Evolutionary conservation across 352 stramenopile species (phyloP).

Genomic region (Globisporangium paddicum): DNA sequence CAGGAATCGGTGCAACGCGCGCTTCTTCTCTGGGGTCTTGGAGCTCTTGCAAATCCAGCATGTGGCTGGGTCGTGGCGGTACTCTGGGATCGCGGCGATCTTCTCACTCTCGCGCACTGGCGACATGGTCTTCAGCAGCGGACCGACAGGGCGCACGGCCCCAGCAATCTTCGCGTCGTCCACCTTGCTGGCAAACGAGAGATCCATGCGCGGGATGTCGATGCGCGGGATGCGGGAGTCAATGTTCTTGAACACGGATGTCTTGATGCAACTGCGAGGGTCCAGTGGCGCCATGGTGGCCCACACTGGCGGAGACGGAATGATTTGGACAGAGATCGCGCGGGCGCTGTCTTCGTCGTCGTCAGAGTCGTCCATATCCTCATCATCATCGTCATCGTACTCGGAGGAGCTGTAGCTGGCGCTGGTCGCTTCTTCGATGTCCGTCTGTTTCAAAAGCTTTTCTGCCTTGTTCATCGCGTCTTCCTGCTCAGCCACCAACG

Average conservation of each 20-base stretch:
- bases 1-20: slow-evolving; percentile 72
- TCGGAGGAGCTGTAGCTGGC: slow-evolving; percentile 27
- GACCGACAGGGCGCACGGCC: background rate
- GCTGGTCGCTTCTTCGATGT: slow-evolving; percentile 33
- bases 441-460: slow-evolving; percentile 22
- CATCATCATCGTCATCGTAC: slow-evolving; percentile 24
- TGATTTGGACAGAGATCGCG: slow-evolving; percentile 27
- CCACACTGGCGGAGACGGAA: slow-evolving; percentile 50
- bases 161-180: slow-evolving; percentile 16
- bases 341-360: slow-evolving; percentile 15
- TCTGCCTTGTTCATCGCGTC: slow-evolving; percentile 17
- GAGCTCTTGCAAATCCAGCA: slow-evolving; percentile 88
- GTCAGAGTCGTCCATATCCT: slow-evolving; percentile 21
- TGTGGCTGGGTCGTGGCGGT: slow-evolving; percentile 63
- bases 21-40: slow-evolving; percentile 80
- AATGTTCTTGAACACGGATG: slow-evolving; percentile 68
- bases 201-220: slow-evolving; percentile 65
- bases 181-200: slow-evolving; percentile 32
- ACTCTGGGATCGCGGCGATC: slow-evolving; percentile 25
- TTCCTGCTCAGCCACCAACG: slow-evolving; percentile 45
- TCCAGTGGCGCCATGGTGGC: slow-evolving; percentile 56
- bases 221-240: slow-evolving; percentile 73
- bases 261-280: slow-evolving; percentile 73
- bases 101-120: slow-evolving; percentile 50
- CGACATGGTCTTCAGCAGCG: slow-evolving; percentile 25